Base-by-base conservation (phyloP, 1,139 yeast species). In the Blastobotrys petasosporus region DNA sequence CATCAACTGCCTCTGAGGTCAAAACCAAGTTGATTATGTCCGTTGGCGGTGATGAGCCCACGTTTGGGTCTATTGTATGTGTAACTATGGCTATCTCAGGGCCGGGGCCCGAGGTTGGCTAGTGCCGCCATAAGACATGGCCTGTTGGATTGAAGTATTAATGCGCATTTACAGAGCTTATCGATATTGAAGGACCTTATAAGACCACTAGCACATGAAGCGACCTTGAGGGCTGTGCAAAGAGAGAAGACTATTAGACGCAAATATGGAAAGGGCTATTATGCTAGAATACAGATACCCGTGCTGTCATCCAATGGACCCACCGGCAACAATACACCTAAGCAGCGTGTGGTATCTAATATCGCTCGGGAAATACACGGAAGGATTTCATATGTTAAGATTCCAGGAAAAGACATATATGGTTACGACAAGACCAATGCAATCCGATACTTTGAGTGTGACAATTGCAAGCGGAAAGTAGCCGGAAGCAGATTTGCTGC, bases 401-500 rank as follows among this genome's bases (percentile, higher is more conserved):
- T 59, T 6, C 54, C 58, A 30, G 78, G 78, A 1, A 62, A 66
- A 42, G 82, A 77, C 49, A 69, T 77, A 13, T 77, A 74, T 56
- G 77, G 78, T 1, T 70, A 71, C 43, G 75, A 71, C 38, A 73
- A 72, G 50, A 60, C 65, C 6, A 60, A 65, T 2, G 76, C 72
- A 16, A 59, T 66, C 23, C 61, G 72, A 16, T 88, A 88, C 63
- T 86, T 87, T 59, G 76, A 70, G 49, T 92, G 98, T 66, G 74
- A 76, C 12, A 83, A 84, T 55, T 92, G 98, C 65, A 80, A 79
- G 6, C 71, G 98, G 47, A 85, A 83, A 59, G 83, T 92, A 12
- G 92, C 96, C 0, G 96, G 95, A 0, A 82, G 86, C 33, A 71
- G 98, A 50, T 88, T 86, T 70, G 97, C 97, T 2, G 90, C 86